Evolutionary conservation across 2,329 filamentous ascomycete genomes (phyloP), one percentile per base, ranked within the genome.

Genomic region (Anthostomella pinea): DNA sequence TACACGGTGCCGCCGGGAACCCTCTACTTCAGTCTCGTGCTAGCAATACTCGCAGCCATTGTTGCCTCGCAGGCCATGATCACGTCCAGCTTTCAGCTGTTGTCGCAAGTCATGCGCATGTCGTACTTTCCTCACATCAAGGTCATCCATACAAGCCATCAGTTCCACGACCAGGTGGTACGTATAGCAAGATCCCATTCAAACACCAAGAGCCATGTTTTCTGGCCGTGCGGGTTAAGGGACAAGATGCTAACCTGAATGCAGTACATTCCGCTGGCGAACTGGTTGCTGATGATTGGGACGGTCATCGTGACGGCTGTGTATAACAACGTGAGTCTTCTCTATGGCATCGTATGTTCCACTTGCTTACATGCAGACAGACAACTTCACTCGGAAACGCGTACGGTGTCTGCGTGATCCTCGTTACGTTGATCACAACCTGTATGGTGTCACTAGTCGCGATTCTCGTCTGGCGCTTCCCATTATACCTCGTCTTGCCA

Each of bases 41-140:
- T 34, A n/a, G 32, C 32, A 9, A 34, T 34, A 14, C 32, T 34
- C 4, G 32, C 32, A 13, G 32, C 32, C n/a, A 34, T 34, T 13
- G 32, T 34, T 8, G 32, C 32, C 17, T 34, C 32, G 22, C 32
- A 34, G 24, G 32, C 32, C 24, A 34, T 34, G 32, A 34, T 34
- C 17, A 34, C 32, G 15, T 34, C 32, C 16, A 34, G 32, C 13
- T 34, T 34, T 17, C 32, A 34, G 18, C 32, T 34, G 11, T 17
- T 34, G 22, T 34, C 32, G 8, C 32, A 34, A 15, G 32, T 34
- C 23, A 34, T 34, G 32, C 32, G 32, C 32, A 13, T 34, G 24
- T 34, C 32, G 15, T 34, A 34, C 11, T 34, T 34, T 13, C 32
- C 32, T 8, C 32, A 34, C 32, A 20, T 34, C 23, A 34, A 34